Base-by-base conservation (phyloP, 2,329 filamentous ascomycete genomes). In the Fusarium sp. region DNA sequence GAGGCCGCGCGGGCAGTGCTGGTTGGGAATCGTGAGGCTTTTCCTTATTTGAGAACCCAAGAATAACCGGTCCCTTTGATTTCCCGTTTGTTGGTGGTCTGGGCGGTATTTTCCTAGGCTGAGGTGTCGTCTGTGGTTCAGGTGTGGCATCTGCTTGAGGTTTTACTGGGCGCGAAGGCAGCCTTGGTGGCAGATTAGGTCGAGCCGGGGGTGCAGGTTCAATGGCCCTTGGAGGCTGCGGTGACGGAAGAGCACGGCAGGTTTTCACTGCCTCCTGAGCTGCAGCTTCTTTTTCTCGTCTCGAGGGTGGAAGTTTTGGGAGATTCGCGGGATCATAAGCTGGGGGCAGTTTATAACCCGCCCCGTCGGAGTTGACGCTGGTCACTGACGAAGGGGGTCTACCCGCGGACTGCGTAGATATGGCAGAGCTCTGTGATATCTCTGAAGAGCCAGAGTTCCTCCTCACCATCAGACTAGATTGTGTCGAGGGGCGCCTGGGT, bases 391-490 rank as follows among this genome's bases (percentile, higher is more conserved):
- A 84, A 30, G 77, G 73, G 4, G 79, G 78, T 8, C 79, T 79
- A 34, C 80, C 82, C 41, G 86, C 67, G 1, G 87, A 89, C 23
- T 85, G 74, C 2, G 81, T 83, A 6, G 88, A 89, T 16, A 86
- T 73, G 12, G 81, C 81, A 8, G 87, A 90, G 38, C 83, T 78
- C 59, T 85, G 80, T 4, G 87, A 89, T 13, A 83, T 72, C 31
- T 87, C 86, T 4, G 88, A 90, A 1, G 87, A 85, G 41, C 84
- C 84, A 18, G 88, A 90, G 49, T 82, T 85, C 57, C 85, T 83
- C 26, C 87, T 82, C 7, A 77, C 77, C 23, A 76, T 75, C 34
- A 84, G 75, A 15, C 77, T 76, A 5, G 67, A 68, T 63, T 85
- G 82, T 8, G 80, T 76, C 3, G 84, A 84, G 3, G 83, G 75